Percentiles rank a stretch among this genome's conserved stretches.
Evolutionary conservation across 768 basidiomycete species (phyloP).

Genomic region (Podaxis mareebaensis): DNA sequence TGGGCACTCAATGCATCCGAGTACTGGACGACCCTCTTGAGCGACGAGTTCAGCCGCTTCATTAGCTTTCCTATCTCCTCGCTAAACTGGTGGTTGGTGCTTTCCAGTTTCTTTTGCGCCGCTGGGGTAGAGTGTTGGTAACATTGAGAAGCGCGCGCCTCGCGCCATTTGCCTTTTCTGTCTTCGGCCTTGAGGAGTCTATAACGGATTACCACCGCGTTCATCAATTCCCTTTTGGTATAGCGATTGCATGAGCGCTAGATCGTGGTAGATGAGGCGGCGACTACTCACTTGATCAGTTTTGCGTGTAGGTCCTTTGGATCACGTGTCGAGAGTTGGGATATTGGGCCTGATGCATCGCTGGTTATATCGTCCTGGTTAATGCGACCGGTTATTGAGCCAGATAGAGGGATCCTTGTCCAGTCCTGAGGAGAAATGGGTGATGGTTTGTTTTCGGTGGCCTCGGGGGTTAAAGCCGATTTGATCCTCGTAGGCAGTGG

Average conservation of each 20-base stretch:
- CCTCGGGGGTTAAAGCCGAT: neutral
- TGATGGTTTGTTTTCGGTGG: neutral
- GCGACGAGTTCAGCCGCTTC: constrained; percentile 3
- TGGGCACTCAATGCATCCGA: constrained; percentile 15
- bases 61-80: constrained; percentile 6
- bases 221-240: constrained; percentile 1
- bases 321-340: neutral
- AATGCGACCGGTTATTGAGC: neutral
- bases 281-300: constrained; percentile 7
- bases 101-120: constrained; percentile 15
- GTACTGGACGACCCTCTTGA: constrained; percentile 9
- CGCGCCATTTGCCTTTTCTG: constrained; percentile 10
- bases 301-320: constrained; percentile 3
- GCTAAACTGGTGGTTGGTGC: constrained; percentile 4
- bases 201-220: constrained; percentile 1
- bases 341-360: neutral
- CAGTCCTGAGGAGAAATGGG: neutral
- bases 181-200: constrained; percentile 12
- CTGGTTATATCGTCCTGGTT: constrained; percentile 7
- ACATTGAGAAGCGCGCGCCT: constrained; percentile 8
- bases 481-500: neutral
- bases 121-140: constrained; percentile 15
- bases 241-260: neutral
- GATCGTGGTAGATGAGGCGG: neutral
- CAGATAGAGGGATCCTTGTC: neutral